These are phyloP conservation scores for Pterula multifida DNA, from an alignment of 1,284 basidiomycete species.

Conservation along the genomic window DNA sequence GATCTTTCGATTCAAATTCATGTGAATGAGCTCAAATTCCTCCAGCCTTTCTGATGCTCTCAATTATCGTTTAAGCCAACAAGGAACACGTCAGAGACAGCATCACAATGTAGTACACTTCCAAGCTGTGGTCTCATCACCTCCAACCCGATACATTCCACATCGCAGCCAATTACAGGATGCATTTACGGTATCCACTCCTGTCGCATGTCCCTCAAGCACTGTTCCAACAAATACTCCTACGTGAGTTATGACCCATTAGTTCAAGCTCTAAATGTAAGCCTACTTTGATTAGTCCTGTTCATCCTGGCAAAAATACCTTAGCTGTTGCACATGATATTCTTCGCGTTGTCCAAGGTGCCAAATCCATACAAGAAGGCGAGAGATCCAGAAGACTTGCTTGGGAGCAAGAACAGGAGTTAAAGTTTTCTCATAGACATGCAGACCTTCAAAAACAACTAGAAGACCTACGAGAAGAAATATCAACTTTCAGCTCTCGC, in stretches of 20 bases:
- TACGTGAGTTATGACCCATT: too few species aligned
- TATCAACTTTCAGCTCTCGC: conserved; percentile 27
- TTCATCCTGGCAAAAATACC: neutral
- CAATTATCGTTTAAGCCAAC: neutral
- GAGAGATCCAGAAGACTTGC: conserved; percentile 43
- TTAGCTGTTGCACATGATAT: conserved; percentile 29
- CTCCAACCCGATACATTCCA: neutral
- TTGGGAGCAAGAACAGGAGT: conserved; percentile 63
- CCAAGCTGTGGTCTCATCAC: neutral
- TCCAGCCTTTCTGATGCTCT: neutral
- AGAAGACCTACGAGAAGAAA: conserved; percentile 44
- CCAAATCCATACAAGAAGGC: conserved; percentile 42
- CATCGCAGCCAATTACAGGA: neutral
- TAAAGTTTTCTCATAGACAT: conserved; percentile 37
- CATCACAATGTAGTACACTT: neutral
- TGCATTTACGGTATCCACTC: neutral
- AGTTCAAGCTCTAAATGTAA: too few species aligned
- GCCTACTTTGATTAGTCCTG: conserved; percentile 8
- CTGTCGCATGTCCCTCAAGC: neutral
- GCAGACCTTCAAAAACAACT: conserved; percentile 48
- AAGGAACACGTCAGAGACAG: neutral
- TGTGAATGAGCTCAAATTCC: neutral
- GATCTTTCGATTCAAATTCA: neutral
- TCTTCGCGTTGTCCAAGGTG: conserved; percentile 36
- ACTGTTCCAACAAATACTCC: too few species aligned